Conservation (phyloP, 1,139 yeast genomes). For the Blastobotrys ciferrii region DNA sequence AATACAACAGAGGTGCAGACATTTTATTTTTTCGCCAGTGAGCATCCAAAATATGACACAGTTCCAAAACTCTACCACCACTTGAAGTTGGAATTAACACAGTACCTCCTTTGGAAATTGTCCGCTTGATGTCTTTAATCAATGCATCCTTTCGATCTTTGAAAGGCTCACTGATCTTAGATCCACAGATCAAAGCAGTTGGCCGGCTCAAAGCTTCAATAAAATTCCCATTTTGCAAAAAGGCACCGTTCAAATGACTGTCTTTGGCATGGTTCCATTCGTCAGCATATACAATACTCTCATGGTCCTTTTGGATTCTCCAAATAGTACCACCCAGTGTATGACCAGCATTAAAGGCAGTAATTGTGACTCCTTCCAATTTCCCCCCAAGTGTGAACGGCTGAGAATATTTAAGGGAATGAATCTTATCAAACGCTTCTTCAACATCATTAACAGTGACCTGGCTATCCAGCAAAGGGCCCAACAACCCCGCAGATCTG, state of each 20-base stretch:
- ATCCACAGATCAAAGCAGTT: conserved; percentile 76
- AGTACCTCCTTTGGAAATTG: conserved; percentile 69
- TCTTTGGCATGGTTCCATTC: conserved; percentile 96
- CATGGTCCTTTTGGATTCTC: conserved; percentile 71
- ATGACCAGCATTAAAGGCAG: conserved; percentile 92
- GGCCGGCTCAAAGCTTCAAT: conserved; percentile 71
- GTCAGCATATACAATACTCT: conserved; percentile 81
- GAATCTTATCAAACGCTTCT: conserved; percentile 68
- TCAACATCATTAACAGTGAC: conserved; percentile 77
- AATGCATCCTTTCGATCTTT: conserved; percentile 56
- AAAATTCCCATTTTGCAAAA: conserved; percentile 55
- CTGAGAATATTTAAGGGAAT: conserved; percentile 75
- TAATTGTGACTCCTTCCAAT: conserved; percentile 62
- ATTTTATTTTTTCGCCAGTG: conserved; percentile 52
- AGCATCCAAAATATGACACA: conserved; percentile 66
- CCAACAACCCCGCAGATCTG: conserved; percentile 67
- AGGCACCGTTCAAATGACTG: conserved; percentile 77
- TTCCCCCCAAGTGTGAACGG: conserved; percentile 46
- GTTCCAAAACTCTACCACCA: conserved; percentile 80
- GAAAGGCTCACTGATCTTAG: conserved; percentile 66
- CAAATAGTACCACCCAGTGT: conserved; percentile 90
- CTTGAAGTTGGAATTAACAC: conserved; percentile 80
- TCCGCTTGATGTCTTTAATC: conserved; percentile 62
- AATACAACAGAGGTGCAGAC: conserved; percentile 64
- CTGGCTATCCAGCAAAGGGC: conserved; percentile 60